phyloP scores from a whole-genome alignment of 768 basidiomycete genomes.

The Lentinula edodes region DNA sequence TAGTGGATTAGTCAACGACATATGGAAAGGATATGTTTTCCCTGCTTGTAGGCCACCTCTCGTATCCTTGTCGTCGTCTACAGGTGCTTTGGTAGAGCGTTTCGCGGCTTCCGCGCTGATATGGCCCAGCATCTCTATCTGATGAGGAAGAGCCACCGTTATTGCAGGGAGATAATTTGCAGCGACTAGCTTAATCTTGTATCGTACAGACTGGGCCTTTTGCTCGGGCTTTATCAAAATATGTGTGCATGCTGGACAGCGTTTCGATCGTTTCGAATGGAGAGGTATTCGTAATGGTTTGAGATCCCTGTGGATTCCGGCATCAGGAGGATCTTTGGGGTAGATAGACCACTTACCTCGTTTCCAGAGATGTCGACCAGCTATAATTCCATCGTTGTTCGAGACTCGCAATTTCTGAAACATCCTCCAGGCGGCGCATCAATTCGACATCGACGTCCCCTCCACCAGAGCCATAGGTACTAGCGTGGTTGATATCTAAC shows the following conservation, averaged over 20 bases:
- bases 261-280: slow-evolving; percentile 91
- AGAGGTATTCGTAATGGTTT: slow-evolving; percentile 88
- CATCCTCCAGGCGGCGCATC: slow-evolving; percentile 55
- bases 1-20: slow-evolving; percentile 90
- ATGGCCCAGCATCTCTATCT: slow-evolving; percentile 28
- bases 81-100: slow-evolving; percentile 30
- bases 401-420: slow-evolving; percentile 59
- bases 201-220: slow-evolving; percentile 89
- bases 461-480: slow-evolving; percentile 49
- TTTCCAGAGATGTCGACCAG: slow-evolving; percentile 65
- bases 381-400: slow-evolving; percentile 80
- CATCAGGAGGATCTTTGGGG: background rate
- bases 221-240: slow-evolving; percentile 98
- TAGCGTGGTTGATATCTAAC: slow-evolving; percentile 55
- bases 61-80: slow-evolving; percentile 33
- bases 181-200: slow-evolving; percentile 97
- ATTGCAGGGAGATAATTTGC: slow-evolving; percentile 91
- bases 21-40: slow-evolving; percentile 80
- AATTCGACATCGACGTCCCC: slow-evolving; percentile 69
- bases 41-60: slow-evolving; percentile 59
- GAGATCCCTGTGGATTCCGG: slow-evolving; percentile 52
- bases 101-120: slow-evolving; percentile 32
- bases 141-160: slow-evolving; percentile 61
- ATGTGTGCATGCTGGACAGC: slow-evolving; percentile 90
- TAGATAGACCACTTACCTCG: slow-evolving; percentile 43